These are phyloP conservation scores for Gigaspora rosea DNA, from an alignment of 192 early-diverging fungal genomes.

Conservation along the genomic window DNA sequence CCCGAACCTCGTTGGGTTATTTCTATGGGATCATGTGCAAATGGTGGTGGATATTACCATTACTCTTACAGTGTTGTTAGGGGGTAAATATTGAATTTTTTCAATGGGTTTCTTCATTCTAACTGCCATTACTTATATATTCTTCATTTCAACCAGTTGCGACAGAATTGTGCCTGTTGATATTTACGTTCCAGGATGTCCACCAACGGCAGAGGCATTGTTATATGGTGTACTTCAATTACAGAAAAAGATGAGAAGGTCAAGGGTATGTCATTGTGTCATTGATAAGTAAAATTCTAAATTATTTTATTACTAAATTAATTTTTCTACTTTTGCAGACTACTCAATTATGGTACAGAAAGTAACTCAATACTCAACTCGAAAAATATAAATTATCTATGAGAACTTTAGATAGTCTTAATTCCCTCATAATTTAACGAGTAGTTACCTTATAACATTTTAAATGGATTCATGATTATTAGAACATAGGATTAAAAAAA, in stretches of 20 bases:
- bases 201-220: slow-evolving; percentile 95
- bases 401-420: not conserved
- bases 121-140: not conserved
- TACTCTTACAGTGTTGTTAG: slow-evolving; percentile 96
- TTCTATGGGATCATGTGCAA: slow-evolving; percentile 97
- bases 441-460: no score
- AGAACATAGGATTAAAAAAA: no score
- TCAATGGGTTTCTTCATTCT: not conserved
- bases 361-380: no score
- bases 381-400: not conserved
- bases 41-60: slow-evolving; percentile 99
- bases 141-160: slow-evolving; percentile 54
- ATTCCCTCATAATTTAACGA: not conserved
- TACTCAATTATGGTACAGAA: no score
- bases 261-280: slow-evolving; percentile 18
- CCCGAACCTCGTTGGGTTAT: slow-evolving; percentile 98
- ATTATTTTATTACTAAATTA: no score
- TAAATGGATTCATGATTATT: no score
- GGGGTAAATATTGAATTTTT: slow-evolving; percentile 35
- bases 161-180: slow-evolving; percentile 94
- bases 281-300: no score
- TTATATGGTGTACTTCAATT: slow-evolving; percentile 96
- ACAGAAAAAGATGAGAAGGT: slow-evolving; percentile 97
- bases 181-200: slow-evolving; percentile 97
- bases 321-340: no score